Evolutionary conservation across 169 alveolate genomes (phyloP).

Genomic region (Plasmodium reichenowi): DNA sequence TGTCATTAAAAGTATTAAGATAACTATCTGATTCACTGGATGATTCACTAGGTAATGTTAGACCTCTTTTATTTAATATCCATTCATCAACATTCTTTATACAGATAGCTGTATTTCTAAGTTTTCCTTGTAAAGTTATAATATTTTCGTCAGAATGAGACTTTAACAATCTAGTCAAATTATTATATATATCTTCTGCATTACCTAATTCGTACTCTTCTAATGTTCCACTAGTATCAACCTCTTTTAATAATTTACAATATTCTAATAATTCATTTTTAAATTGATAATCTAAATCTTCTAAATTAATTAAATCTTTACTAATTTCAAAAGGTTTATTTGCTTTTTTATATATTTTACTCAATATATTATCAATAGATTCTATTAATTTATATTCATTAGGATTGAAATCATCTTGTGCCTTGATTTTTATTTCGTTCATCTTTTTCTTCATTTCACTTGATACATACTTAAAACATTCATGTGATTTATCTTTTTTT

Average conservation of each 20-base stretch:
- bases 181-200: conserved; percentile 22
- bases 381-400: conserved; percentile 16
- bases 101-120: conserved; percentile 67
- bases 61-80: conserved; percentile 45
- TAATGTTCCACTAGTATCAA: conserved; percentile 58
- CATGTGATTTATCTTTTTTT: background rate
- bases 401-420: conserved; percentile 19
- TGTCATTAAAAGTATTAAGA: background rate
- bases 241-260: conserved; percentile 26
- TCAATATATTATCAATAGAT: conserved; percentile 23
- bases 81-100: conserved; percentile 51
- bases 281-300: conserved; percentile 20
- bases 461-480: conserved; percentile 36
- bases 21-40: too few relatives aligned
- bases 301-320: conserved; percentile 5
- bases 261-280: conserved; percentile 18
- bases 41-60: conserved; percentile 11
- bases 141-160: conserved; percentile 12
- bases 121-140: background rate
- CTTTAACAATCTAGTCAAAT: conserved; percentile 15
- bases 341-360: conserved; percentile 12
- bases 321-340: background rate
- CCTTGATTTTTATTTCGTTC: background rate
- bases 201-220: conserved; percentile 21
- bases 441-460: background rate